Evolutionary conservation across 192 early-diverging fungal genomes (phyloP), one percentile per base, ranked within the genome.

Genomic region (Umbelopsis sp.): DNA sequence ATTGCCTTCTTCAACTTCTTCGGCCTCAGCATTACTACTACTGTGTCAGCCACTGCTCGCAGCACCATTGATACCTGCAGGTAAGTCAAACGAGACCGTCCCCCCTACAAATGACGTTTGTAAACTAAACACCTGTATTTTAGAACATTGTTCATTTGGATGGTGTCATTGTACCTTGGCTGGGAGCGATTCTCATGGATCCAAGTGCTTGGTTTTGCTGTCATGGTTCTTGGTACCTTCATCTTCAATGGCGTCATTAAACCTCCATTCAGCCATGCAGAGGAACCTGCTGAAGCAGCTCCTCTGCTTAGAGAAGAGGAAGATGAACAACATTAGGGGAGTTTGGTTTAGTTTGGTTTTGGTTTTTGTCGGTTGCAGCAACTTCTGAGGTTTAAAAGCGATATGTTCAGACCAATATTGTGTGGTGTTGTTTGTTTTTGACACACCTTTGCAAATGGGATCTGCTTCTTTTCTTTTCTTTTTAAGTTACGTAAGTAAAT

Each of bases 1-100:
- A 98, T 98, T 74, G 93, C 94, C n/a, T 91, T 92, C 49, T 97
- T 97, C 87, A 97, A 99, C 82, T 97, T 91, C 85, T 97, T 95
- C 78, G 97, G 97, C 7, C 86, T 99, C 25, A 89, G 89, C 3
- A 94, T 99, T 26, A 99, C 97, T 3, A 84, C 88, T 43, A 90
- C 82, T 41, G 82, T 98, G 50, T 91, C 88, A 36, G 96, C 97
- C 47, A 99, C 97, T 3, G 87, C 92, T 21, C 84, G 97, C n/a
- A 91, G 89, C 11, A 99, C 96, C 0, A 97, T 99, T 65, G 97
- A 99, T 71, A 95, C 96, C 12, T 95, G 94, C 88, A 85, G 97
- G 79, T 80, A 76, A 69, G 5, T 47, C 11, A 65, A 25, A 68
- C 12, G 45, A 44, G 17, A 66, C 7, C n/a, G n/a, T n/a, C n/a